These are phyloP conservation scores for Dalechampia spathulata DNA, from an alignment of 441 rosid genomes.

Conservation along the genomic window DNA sequence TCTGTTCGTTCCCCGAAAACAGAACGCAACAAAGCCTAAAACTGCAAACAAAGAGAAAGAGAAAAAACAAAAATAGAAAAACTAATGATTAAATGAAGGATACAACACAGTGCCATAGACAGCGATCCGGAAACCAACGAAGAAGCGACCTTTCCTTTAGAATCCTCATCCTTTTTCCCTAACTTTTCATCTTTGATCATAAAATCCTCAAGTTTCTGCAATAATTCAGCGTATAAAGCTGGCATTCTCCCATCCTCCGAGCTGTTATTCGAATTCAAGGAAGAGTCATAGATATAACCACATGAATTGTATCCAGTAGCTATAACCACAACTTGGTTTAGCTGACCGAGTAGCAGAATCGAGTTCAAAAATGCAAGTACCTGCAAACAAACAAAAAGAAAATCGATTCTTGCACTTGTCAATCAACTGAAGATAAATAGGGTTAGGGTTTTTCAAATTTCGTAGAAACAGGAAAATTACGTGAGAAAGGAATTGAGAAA, in stretches of 20 bases:
- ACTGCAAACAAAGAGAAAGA: not conserved
- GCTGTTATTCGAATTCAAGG: conserved; percentile 27
- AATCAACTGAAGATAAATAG: not conserved
- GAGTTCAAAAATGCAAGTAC: conserved; percentile 81
- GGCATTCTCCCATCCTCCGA: conserved; percentile 50
- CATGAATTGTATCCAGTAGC: conserved; percentile 85
- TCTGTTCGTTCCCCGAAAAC: not conserved
- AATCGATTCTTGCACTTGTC: not conserved
- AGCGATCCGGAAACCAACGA: conserved; percentile 83
- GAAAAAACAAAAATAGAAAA: not conserved
- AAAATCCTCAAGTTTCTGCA: conserved; percentile 68
- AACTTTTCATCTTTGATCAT: conserved; percentile 57
- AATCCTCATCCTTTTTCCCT: conserved; percentile 23
- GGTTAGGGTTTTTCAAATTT: conserved; percentile 18
- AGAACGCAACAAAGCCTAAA: not conserved
- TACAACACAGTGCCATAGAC: conserved; percentile 98
- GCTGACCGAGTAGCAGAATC: conserved; percentile 61
- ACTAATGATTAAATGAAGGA: conserved; percentile 32
- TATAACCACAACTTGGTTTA: conserved; percentile 81
- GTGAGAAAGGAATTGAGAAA: conserved; percentile 76
- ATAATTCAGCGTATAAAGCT: conserved; percentile 39
- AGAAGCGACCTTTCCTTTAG: conserved; percentile 38
- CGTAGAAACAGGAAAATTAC: conserved; percentile 24
- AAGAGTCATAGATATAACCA: conserved; percentile 72
- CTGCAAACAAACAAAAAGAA: conserved; percentile 19